Conservation (phyloP, 768 basidiomycete species). For the Tephrocybe rancida region DNA sequence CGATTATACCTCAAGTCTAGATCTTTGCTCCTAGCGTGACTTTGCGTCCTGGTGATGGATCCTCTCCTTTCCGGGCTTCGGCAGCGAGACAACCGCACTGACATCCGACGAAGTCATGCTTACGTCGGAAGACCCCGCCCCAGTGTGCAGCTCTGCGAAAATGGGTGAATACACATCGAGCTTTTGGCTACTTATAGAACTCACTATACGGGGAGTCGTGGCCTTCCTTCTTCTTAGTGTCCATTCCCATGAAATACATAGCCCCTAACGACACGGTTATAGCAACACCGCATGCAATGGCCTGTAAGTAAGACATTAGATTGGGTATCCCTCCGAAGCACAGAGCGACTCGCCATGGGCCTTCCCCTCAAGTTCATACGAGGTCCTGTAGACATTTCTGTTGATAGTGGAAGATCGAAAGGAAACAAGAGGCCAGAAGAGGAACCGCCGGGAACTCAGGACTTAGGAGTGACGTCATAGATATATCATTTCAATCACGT, state of each 20-base stretch:
- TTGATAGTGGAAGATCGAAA: neutral
- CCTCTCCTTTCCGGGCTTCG: constrained; percentile 31
- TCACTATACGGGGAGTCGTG: constrained; percentile 32
- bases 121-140: constrained; percentile 27
- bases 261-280: constrained; percentile 29
- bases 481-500: neutral
- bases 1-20: neutral
- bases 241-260: constrained; percentile 33
- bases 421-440: neutral
- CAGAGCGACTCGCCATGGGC: constrained; percentile 14
- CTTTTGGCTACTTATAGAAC: constrained; percentile 6
- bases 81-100: constrained; percentile 36
- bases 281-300: constrained; percentile 27
- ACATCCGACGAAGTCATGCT: constrained; percentile 42
- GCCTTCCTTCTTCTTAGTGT: constrained; percentile 36
- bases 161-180: neutral
- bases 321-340: neutral
- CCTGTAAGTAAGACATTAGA: constrained; percentile 20
- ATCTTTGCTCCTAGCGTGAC: neutral
- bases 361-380: constrained; percentile 17
- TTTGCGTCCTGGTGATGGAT: constrained; percentile 14
- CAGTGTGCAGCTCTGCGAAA: constrained; percentile 18
- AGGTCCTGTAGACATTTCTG: constrained; percentile 5
- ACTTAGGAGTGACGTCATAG: constrained; percentile 1
- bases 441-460: neutral